Conservation (phyloP, 257 asterid species). For the Craterostigma plantagineum region DNA sequence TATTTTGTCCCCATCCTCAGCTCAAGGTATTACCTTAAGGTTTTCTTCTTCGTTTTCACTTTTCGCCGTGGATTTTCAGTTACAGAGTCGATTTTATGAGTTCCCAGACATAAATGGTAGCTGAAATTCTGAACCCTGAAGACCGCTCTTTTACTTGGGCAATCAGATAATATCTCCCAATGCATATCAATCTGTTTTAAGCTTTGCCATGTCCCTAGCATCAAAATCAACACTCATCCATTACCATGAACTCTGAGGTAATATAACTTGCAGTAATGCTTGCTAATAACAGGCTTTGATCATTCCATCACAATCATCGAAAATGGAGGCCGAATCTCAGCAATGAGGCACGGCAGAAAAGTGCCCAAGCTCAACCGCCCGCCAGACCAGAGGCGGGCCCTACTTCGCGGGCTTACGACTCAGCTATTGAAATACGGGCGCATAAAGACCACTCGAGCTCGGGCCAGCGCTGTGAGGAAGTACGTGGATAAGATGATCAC, state of each 20-base stretch:
- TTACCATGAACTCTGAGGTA: no score
- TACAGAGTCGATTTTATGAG: no score
- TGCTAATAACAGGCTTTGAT: constrained; percentile 16
- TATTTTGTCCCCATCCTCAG: constrained; percentile 21
- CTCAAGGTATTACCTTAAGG: constrained; percentile 25
- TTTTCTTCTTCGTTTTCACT: no score
- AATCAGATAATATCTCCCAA: no score
- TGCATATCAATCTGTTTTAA: no score
- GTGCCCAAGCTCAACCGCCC: constrained; percentile 94
- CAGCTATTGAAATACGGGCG: constrained; percentile 88
- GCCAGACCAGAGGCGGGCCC: constrained; percentile 88
- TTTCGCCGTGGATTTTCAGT: no score
- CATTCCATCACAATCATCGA: constrained; percentile 23
- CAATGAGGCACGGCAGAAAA: constrained; percentile 91
- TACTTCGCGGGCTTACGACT: constrained; percentile 67
- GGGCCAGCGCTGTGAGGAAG: constrained; percentile 91
- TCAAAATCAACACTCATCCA: no score
- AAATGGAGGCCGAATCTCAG: constrained; percentile 48
- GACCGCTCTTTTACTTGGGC: no score
- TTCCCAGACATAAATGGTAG: no score
- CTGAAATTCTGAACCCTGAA: no score
- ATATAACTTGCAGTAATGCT: no score
- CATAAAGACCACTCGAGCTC: constrained; percentile 78
- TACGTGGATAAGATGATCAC: constrained; percentile 87
- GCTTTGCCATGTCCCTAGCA: no score